These are phyloP conservation scores for Trametes polyzona DNA, from an alignment of 1,284 basidiomycete genomes.

Conservation along the genomic window DNA sequence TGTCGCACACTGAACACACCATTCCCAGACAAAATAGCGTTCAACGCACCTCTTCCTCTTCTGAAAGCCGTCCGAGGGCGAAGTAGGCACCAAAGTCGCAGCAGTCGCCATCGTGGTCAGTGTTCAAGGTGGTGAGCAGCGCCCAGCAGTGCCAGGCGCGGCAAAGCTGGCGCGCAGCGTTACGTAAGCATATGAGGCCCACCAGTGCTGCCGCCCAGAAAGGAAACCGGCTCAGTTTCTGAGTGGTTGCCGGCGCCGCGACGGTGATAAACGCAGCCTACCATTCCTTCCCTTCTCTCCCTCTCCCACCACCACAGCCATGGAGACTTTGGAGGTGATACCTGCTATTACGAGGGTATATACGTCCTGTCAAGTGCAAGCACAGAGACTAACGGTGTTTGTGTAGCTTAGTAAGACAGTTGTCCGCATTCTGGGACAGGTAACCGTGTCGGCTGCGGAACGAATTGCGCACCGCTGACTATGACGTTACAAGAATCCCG, in stretches of 20 bases:
- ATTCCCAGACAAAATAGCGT: not conserved
- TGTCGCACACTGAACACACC: not conserved
- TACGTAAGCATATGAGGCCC: slow-evolving; percentile 14
- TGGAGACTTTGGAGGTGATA: slow-evolving; percentile 41
- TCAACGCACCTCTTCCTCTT: slow-evolving; percentile 61
- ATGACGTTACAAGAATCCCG: slow-evolving; percentile 71
- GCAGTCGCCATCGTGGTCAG: slow-evolving; percentile 51
- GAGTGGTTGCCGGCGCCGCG: not conserved
- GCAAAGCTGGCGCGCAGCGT: slow-evolving; percentile 9
- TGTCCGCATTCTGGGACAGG: slow-evolving; percentile 74
- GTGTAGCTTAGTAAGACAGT: slow-evolving; percentile 65
- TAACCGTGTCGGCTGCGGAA: slow-evolving; percentile 28
- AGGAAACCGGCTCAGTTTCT: slow-evolving; percentile 10
- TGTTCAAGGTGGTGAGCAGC: slow-evolving; percentile 21
- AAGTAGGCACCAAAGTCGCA: slow-evolving; percentile 42
- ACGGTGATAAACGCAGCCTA: too few species aligned
- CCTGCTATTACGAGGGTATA: slow-evolving; percentile 55
- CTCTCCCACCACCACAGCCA: not conserved
- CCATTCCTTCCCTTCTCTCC: not conserved
- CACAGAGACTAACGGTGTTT: not conserved
- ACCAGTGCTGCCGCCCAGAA: not conserved
- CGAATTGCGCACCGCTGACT: not conserved
- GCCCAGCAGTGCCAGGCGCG: slow-evolving; percentile 6
- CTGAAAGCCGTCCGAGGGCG: slow-evolving; percentile 40
- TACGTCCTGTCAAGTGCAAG: not conserved